These are phyloP conservation scores for Clavispora carvajalis DNA, from an alignment of 805 yeast genomes.

Conservation along the genomic window DNA sequence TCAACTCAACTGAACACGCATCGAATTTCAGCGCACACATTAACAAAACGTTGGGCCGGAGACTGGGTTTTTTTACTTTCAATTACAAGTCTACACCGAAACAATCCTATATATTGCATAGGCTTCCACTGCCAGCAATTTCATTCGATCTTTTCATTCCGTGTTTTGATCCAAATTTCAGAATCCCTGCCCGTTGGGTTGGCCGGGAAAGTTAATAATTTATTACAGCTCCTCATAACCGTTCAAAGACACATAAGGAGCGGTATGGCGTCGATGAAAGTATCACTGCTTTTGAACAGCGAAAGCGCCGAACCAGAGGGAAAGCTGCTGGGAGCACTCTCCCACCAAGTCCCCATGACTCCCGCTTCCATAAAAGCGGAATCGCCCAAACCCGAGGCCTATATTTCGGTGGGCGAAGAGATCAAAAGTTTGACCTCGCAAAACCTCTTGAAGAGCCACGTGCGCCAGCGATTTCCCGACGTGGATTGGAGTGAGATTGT, in stretches of 20 bases:
- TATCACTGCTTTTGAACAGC: slow-evolving; percentile 1
- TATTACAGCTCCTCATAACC: too few species aligned
- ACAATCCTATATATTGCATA: too few species aligned
- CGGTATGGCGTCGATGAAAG: not conserved
- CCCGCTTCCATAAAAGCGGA: not conserved
- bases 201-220: not conserved
- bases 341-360: not conserved
- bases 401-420: not conserved
- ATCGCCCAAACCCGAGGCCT: not conserved
- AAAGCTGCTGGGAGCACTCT: not conserved
- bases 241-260: too few species aligned
- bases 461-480: slow-evolving; percentile 1
- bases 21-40: too few species aligned
- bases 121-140: not conserved
- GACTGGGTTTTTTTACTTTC: too few species aligned
- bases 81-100: too few species aligned
- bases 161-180: not conserved
- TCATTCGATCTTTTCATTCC: not conserved
- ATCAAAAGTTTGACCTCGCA: not conserved
- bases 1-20: not conserved
- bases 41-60: too few species aligned
- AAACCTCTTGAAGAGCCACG: slow-evolving; percentile 1
- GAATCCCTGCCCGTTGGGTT: not conserved
- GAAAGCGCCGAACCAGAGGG: not conserved
- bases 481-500: slow-evolving; percentile 6